These are phyloP conservation scores for Colletotrichum tabaci DNA, from an alignment of 2,329 filamentous ascomycete genomes.

Conservation along the genomic window DNA sequence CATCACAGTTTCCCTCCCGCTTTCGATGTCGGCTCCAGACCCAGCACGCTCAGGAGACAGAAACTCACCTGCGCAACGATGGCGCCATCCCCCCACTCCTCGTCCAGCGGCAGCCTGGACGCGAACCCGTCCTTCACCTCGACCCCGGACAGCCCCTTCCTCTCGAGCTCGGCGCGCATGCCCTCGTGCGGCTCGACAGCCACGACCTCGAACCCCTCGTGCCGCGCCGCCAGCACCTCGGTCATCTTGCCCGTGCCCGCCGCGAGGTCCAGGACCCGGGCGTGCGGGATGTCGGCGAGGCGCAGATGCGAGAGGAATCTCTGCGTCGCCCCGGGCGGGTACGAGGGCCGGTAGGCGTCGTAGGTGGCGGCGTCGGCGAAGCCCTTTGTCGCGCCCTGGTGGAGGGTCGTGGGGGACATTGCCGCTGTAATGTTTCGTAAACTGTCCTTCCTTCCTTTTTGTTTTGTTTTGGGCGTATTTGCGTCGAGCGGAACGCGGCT, in stretches of 20 bases:
- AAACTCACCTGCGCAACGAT: conserved; percentile 75
- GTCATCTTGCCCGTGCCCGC: conserved; percentile 82
- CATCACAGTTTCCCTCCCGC: neutral
- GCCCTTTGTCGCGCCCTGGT: conserved; percentile 68
- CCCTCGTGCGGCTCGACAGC: conserved; percentile 75
- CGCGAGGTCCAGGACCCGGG: conserved; percentile 74
- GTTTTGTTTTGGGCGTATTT: neutral
- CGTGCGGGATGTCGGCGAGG: conserved; percentile 61
- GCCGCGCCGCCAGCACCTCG: conserved; percentile 69
- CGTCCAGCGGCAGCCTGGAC: conserved; percentile 67
- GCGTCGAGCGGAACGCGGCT: neutral
- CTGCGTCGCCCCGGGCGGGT: conserved; percentile 71
- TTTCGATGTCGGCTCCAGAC: neutral
- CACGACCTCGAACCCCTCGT: conserved; percentile 72
- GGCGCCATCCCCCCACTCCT: conserved; percentile 75
- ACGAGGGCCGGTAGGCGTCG: conserved; percentile 78
- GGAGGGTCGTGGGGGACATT: conserved; percentile 56
- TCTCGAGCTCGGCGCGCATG: conserved; percentile 74
- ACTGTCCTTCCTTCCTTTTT: no score
- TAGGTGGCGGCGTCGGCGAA: conserved; percentile 77
- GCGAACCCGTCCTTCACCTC: conserved; percentile 71
- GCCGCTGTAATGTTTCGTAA: neutral
- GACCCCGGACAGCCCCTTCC: conserved; percentile 71
- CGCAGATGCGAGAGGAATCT: conserved; percentile 70
- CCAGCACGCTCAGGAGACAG: neutral